Conservation (phyloP, 208 protist genomes). For the Naegleria lovaniensis region DNA sequence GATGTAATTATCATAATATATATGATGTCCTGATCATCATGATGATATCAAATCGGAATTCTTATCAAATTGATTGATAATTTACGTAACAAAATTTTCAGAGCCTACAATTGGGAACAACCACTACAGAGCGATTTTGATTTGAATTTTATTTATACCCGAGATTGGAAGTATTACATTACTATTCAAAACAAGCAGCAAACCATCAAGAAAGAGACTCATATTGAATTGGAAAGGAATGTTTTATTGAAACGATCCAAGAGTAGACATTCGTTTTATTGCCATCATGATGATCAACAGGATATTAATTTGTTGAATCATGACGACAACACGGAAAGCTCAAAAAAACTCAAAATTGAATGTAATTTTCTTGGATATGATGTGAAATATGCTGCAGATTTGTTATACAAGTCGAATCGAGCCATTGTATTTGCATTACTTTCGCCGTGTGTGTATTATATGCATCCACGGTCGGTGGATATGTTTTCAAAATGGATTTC, state of each 20-base stretch:
- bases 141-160: slow-evolving; percentile 4
- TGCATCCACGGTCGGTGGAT: background rate
- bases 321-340: no score
- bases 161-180: background rate
- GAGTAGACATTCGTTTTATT: background rate
- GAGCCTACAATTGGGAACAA: background rate
- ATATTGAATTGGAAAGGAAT: background rate
- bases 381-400: background rate
- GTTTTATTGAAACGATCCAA: background rate
- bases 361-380: background rate
- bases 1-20: no score
- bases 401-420: background rate
- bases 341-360: background rate
- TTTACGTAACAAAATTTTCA: no score
- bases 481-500: background rate
- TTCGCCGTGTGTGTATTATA: background rate
- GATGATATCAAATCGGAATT: no score
- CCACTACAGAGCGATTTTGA: background rate
- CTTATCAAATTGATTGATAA: no score
- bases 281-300: no score
- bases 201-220: background rate
- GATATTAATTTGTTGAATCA: no score
- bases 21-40: no score
- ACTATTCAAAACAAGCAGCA: background rate
- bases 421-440: background rate